Base-by-base conservation (phyloP, 768 basidiomycete species). In the Hortiboletus flavorubellus region DNA sequence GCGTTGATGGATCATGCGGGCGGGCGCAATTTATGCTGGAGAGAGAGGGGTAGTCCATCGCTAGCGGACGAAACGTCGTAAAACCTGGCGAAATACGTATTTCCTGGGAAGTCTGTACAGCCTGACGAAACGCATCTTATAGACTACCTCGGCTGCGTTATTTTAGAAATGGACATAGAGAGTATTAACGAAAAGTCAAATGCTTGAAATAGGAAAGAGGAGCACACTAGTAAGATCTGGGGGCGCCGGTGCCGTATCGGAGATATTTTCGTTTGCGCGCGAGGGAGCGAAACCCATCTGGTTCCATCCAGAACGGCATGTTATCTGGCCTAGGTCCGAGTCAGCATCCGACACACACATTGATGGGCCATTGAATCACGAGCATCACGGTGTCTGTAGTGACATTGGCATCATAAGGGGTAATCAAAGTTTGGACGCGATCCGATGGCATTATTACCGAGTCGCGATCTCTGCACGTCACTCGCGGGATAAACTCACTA, bases 21-120 rank as follows among this genome's bases (percentile, higher is more conserved):
- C 44, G 49, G 51, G 57, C 68, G 39, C 62, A 72, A 66, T 70
- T 70, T 70, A 70, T 70, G 60, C 54, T 59, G 56, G 34, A 45
- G 49, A 21, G 40, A 57, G 59, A 58, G 64, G 58, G 63, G 65
- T 44, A 57, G 54, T 23, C 35, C 59, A 60, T 58, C 59, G 66
- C 56, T 64, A 68, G 55, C 42, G 55, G 57, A 46, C 55, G 47
- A 63, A 68, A 59, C 58, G 44, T 67, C 63, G 69, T 65, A 69
- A 64, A 26, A 52, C 34, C 34, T 68, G 56, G 55, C 66, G 58
- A 68, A 58, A 61, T 70, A 68, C 59, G 65, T 69, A 69, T 66
- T 68, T 58, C 70, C 70, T 56, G 56, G 48, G 54, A 69, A 66
- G 64, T 59, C 56, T 62, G 68, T 69, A 69, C 67, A 69, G 69